phyloP scores from a whole-genome alignment of 2,329 filamentous ascomycete genomes.

The Cryphonectria parasitica region DNA sequence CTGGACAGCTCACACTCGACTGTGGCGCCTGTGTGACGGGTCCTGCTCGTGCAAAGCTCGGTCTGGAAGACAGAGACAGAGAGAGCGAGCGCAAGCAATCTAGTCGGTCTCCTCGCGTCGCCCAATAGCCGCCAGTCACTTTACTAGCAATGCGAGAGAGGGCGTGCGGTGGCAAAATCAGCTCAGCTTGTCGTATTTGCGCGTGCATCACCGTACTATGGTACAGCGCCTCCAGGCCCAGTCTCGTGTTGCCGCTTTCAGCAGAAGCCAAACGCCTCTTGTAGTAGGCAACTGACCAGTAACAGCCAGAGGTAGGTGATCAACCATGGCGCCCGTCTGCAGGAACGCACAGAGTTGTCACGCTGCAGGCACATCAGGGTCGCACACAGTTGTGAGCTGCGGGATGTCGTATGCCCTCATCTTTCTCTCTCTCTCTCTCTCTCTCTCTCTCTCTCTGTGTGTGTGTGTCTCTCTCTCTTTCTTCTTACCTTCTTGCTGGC shows the following conservation, averaged over 20 bases:
- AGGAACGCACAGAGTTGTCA: conserved; percentile 16
- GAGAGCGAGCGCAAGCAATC: background rate
- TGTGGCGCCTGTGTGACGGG: conserved; percentile 11
- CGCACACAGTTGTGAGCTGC: conserved; percentile 25
- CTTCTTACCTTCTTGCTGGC: background rate
- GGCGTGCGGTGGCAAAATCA: conserved; percentile 24
- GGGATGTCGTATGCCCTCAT: conserved; percentile 28
- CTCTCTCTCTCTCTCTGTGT: too few species aligned
- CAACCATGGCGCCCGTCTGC: conserved; percentile 18
- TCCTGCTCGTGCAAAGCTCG: background rate
- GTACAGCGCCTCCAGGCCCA: conserved; percentile 16
- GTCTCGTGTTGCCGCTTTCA: conserved; percentile 19
- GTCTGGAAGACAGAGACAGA: background rate
- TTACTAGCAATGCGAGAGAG: conserved; percentile 9
- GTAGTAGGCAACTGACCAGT: conserved; percentile 21
- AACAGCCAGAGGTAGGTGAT: conserved; percentile 4
- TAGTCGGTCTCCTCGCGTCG: background rate
- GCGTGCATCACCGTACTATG: conserved; percentile 9
- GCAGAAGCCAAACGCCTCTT: conserved; percentile 18
- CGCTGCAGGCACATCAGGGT: conserved; percentile 8
- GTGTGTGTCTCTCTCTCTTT: too few species aligned
- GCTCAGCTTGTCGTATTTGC: conserved; percentile 17
- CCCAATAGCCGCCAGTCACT: conserved; percentile 8
- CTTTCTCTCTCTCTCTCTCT: background rate
- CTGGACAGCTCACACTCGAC: conserved; percentile 14